Conservation (phyloP, 306 rosid species). For the Fragaria iinumae region DNA sequence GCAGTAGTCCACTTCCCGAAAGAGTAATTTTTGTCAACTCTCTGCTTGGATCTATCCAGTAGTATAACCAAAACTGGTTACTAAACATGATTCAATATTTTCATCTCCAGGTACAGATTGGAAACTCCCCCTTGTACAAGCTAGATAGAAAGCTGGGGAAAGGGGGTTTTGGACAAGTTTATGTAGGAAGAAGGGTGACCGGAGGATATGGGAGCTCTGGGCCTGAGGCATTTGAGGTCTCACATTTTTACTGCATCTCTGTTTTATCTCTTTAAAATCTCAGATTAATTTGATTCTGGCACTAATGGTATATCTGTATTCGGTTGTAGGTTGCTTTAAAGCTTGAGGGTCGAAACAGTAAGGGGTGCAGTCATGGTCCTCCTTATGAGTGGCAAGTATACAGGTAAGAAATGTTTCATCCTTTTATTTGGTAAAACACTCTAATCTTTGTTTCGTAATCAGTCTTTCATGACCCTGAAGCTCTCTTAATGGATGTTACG, state of each 20-base stretch:
- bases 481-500: constrained; percentile 39
- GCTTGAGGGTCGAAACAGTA: constrained; percentile 37
- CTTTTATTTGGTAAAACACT: not conserved
- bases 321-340: constrained; percentile 39
- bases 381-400: constrained; percentile 46
- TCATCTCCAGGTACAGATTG: constrained; percentile 32
- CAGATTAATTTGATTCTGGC: constrained; percentile 4
- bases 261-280: not conserved
- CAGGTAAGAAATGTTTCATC: constrained; percentile 21
- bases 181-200: constrained; percentile 35
- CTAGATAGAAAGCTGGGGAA: constrained; percentile 38
- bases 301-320: constrained; percentile 3
- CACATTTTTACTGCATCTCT: constrained; percentile 9
- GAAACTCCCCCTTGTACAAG: constrained; percentile 35
- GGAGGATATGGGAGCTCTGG: constrained; percentile 28
- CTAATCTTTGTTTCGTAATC: constrained; percentile 17
- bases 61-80: constrained; percentile 3
- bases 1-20: constrained; percentile 37
- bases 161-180: constrained; percentile 43
- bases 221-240: constrained; percentile 36
- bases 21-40: constrained; percentile 22
- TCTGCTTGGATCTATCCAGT: not conserved
- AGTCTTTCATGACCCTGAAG: constrained; percentile 21
- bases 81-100: not conserved
- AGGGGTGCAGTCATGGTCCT: constrained; percentile 39